Conservation (phyloP, 2,329 filamentous ascomycete genomes). For the Fusarium euwallaceae region DNA sequence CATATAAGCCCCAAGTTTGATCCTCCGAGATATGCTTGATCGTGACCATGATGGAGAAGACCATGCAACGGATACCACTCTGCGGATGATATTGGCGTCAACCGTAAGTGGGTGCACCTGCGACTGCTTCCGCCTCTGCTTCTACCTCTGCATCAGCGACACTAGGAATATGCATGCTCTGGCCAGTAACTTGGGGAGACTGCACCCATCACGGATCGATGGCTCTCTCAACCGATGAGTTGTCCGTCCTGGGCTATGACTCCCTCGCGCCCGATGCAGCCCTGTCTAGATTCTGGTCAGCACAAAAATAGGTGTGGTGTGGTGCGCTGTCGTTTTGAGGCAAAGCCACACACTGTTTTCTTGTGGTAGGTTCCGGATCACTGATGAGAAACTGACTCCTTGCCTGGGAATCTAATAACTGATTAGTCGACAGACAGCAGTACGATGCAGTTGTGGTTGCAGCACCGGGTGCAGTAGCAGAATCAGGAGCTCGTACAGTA, state of each 20-base stretch:
- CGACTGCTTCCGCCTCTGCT: slow-evolving; percentile 10
- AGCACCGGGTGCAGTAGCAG: slow-evolving; percentile 17
- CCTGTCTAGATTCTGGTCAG: not conserved
- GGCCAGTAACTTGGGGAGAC: slow-evolving; percentile 16
- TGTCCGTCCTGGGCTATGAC: slow-evolving; percentile 29
- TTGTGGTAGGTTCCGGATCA: not conserved
- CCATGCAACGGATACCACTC: slow-evolving; percentile 29
- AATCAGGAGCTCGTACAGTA: slow-evolving; percentile 20
- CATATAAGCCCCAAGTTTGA: not conserved
- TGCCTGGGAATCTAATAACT: not conserved
- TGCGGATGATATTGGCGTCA: slow-evolving; percentile 30
- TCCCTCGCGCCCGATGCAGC: slow-evolving; percentile 28
- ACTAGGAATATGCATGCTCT: slow-evolving; percentile 24
- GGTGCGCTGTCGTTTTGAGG: slow-evolving; percentile 28
- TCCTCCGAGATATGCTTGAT: not conserved
- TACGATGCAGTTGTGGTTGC: slow-evolving; percentile 17
- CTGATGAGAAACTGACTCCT: slow-evolving; percentile 5
- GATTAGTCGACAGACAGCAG: slow-evolving; percentile 8
- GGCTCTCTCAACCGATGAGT: slow-evolving; percentile 25
- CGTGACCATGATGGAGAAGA: not conserved
- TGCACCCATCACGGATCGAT: slow-evolving; percentile 21
- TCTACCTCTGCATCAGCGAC: slow-evolving; percentile 27
- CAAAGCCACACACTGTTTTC: slow-evolving; percentile 2
- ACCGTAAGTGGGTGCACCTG: slow-evolving; percentile 26
- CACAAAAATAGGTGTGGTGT: slow-evolving; percentile 11